phyloP scores from a whole-genome alignment of 176 grass and related monocot genomes.

The Avena sativa region DNA sequence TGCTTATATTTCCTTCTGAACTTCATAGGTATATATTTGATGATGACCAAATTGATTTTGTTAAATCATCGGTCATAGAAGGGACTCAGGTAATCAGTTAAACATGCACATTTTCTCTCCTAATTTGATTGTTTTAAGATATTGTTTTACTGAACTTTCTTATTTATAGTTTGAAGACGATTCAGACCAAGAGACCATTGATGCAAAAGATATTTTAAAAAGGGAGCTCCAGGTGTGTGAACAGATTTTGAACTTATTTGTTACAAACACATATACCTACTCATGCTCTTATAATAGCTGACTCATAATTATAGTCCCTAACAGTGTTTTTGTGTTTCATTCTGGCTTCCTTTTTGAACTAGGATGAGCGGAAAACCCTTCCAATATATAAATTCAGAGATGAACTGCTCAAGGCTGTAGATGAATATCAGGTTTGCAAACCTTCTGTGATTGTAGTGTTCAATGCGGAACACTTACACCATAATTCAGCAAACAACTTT shows the following conservation, averaged over 20 bases:
- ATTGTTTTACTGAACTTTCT: constrained; percentile 37
- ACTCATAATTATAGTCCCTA: neutral
- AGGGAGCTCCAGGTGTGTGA: constrained; percentile 70
- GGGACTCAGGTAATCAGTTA: constrained; percentile 58
- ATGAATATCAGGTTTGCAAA: constrained; percentile 73
- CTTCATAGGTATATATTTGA: constrained; percentile 83
- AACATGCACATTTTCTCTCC: constrained; percentile 29
- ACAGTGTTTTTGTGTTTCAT: constrained; percentile 1
- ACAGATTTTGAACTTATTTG: constrained; percentile 24
- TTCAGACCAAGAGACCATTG: constrained; percentile 51
- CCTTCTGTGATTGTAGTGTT: constrained; percentile 18
- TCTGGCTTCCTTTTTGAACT: constrained; percentile 23
- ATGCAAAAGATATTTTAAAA: constrained; percentile 75
- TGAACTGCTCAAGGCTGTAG: constrained; percentile 72
- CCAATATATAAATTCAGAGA: constrained; percentile 93
- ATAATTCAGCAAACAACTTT: constrained; percentile 7
- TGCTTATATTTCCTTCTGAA: constrained; percentile 13
- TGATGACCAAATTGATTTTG: constrained; percentile 91
- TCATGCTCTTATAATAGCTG: constrained; percentile 18
- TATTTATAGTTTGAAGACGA: constrained; percentile 63
- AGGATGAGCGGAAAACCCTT: constrained; percentile 94
- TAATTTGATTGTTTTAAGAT: constrained; percentile 14
- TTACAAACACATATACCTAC: constrained; percentile 12
- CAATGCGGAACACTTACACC: neutral
- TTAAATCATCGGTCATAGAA: constrained; percentile 89